phyloP scores from a whole-genome alignment of 345 rosid species.

The Kandelia obovata region DNA sequence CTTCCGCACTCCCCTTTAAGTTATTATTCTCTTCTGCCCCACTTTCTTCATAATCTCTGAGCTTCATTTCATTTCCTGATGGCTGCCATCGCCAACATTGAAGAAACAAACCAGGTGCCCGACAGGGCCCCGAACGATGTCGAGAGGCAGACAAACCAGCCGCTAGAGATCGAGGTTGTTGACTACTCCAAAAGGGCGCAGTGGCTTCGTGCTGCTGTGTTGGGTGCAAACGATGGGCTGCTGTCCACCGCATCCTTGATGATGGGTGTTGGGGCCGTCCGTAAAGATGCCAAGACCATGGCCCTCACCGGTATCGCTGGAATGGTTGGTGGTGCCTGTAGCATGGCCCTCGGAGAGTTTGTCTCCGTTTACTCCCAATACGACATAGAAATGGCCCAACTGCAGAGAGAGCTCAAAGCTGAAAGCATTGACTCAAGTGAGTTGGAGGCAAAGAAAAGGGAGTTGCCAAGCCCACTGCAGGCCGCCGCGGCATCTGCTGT shows the following conservation, averaged over 20 bases:
- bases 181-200: slow-evolving; percentile 68
- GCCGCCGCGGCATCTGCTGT: slow-evolving; percentile 41
- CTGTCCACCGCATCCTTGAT: slow-evolving; percentile 75
- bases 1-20: slow-evolving; percentile 26
- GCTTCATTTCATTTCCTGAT: neutral
- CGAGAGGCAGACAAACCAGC: slow-evolving; percentile 5
- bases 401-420: slow-evolving; percentile 34
- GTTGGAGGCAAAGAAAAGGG: slow-evolving; percentile 14
- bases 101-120: slow-evolving; percentile 20
- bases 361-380: slow-evolving; percentile 75
- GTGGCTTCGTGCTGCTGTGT: slow-evolving; percentile 79
- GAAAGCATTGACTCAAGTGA: neutral
- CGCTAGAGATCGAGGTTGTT: neutral
- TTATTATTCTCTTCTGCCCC: too few species aligned
- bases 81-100: slow-evolving; percentile 19
- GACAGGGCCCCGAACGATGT: neutral
- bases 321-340: slow-evolving; percentile 64
- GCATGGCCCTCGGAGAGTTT: slow-evolving; percentile 87
- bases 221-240: slow-evolving; percentile 79
- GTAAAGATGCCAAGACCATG: slow-evolving; percentile 59
- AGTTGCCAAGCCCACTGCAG: slow-evolving; percentile 38
- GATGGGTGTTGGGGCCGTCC: slow-evolving; percentile 78
- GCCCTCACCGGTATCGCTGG: slow-evolving; percentile 69
- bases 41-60: neutral
- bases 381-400: slow-evolving; percentile 59